phyloP scores from a whole-genome alignment of 768 basidiomycete species.

The Lyophyllum atratum region DNA sequence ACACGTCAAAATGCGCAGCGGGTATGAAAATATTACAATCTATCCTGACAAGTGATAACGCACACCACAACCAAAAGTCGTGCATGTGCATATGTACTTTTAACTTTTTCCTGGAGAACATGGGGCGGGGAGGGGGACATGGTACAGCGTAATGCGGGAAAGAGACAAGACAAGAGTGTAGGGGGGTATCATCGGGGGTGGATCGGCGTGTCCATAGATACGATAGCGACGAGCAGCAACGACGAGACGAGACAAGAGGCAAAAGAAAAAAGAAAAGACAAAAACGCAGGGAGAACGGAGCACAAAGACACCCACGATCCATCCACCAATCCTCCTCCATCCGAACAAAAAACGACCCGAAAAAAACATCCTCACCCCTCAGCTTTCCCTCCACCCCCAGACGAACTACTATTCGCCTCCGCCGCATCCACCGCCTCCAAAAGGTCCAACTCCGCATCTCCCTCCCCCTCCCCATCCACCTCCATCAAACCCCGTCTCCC shows the following conservation, averaged over 20 bases:
- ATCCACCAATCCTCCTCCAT: background rate
- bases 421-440: conserved; percentile 55
- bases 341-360: background rate
- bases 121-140: too few relatives aligned
- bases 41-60: too few relatives aligned
- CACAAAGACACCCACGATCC: background rate
- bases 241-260: background rate
- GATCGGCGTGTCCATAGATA: too few relatives aligned
- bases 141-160: too few relatives aligned
- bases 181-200: too few relatives aligned
- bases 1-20: too few relatives aligned
- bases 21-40: too few relatives aligned
- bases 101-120: too few relatives aligned
- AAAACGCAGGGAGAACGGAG: background rate
- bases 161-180: too few relatives aligned
- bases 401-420: conserved; percentile 41
- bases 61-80: too few relatives aligned
- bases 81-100: too few relatives aligned
- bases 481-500: conserved; percentile 3
- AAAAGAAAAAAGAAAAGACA: background rate
- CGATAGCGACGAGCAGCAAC: too few relatives aligned
- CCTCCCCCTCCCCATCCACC: conserved; percentile 21
- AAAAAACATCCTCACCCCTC: conserved; percentile 20
- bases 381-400: conserved; percentile 23
- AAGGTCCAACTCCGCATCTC: conserved; percentile 47